These are phyloP conservation scores for Cicer arietinum DNA, from an alignment of 306 rosid genomes.

Conservation along the genomic window DNA sequence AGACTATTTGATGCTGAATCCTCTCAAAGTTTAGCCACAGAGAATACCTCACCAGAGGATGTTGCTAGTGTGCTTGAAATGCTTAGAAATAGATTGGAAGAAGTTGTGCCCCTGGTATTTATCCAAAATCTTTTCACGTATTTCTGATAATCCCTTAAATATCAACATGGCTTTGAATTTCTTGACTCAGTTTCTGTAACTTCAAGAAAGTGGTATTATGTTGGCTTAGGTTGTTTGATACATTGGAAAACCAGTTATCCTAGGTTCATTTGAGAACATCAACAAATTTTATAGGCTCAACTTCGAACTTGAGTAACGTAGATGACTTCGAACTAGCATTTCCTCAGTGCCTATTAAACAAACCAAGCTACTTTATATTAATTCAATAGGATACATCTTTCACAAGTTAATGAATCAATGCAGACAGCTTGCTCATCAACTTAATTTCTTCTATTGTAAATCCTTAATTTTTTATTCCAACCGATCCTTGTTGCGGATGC, in stretches of 20 bases:
- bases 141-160: slow-evolving; percentile 10
- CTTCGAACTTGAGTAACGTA: slow-evolving; percentile 19
- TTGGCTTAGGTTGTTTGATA: slow-evolving; percentile 42
- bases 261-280: slow-evolving; percentile 14
- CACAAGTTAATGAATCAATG: slow-evolving; percentile 11
- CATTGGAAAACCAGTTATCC: slow-evolving; percentile 11
- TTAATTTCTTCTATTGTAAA: neutral
- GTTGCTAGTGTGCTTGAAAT: slow-evolving; percentile 65
- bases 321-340: slow-evolving; percentile 10
- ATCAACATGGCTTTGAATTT: slow-evolving; percentile 26
- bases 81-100: slow-evolving; percentile 71
- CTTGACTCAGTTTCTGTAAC: slow-evolving; percentile 29
- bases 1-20: slow-evolving; percentile 69
- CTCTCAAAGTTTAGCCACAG: slow-evolving; percentile 58
- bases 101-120: slow-evolving; percentile 67
- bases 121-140: slow-evolving; percentile 12
- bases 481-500: neutral
- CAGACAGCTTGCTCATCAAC: neutral
- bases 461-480: neutral
- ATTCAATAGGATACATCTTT: slow-evolving; percentile 27
- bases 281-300: slow-evolving; percentile 34
- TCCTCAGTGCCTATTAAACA: slow-evolving; percentile 7
- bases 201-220: slow-evolving; percentile 24
- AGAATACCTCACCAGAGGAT: slow-evolving; percentile 47
- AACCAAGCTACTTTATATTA: slow-evolving; percentile 28